Conservation (phyloP, 2,329 filamentous ascomycete genomes). For the Harringtonia aguacate region DNA sequence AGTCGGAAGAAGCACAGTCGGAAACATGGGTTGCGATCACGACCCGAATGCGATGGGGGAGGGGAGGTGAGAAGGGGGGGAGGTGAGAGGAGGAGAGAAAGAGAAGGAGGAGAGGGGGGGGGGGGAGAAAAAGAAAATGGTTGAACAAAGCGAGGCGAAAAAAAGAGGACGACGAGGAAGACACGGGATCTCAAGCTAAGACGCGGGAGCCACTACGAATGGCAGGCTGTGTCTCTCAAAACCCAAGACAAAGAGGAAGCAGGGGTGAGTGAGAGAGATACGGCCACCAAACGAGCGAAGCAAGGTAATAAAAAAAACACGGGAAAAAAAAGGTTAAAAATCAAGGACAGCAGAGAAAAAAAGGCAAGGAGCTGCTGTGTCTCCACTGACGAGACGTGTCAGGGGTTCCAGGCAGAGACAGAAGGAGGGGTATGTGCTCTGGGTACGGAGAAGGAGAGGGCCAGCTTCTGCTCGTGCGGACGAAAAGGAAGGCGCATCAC, state of each 20-base stretch:
- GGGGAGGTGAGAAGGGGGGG: not conserved
- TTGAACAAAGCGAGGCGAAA: not conserved
- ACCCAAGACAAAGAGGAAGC: not conserved
- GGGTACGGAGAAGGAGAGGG: not conserved
- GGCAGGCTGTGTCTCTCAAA: not conserved
- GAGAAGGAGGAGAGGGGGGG: not conserved
- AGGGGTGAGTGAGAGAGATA: not conserved
- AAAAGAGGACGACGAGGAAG: not conserved
- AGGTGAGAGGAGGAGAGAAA: not conserved
- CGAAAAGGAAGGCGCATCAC: no score
- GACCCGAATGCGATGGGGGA: not conserved
- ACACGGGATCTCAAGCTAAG: not conserved
- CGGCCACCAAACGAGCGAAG: not conserved
- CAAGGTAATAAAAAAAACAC: not conserved
- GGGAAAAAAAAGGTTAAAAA: not conserved
- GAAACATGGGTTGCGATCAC: conserved; percentile 5
- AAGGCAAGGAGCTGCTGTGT: no score
- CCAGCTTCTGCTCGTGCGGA: not conserved
- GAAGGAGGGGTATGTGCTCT: no score
- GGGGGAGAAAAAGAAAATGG: not conserved
- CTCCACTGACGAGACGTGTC: no score
- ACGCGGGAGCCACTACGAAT: no score
- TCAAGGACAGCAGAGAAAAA: not conserved
- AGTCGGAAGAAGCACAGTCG: conserved; percentile 13
- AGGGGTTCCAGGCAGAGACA: no score